phyloP scores from a whole-genome alignment of 805 yeast species.

The Teunomyces gatunensis region DNA sequence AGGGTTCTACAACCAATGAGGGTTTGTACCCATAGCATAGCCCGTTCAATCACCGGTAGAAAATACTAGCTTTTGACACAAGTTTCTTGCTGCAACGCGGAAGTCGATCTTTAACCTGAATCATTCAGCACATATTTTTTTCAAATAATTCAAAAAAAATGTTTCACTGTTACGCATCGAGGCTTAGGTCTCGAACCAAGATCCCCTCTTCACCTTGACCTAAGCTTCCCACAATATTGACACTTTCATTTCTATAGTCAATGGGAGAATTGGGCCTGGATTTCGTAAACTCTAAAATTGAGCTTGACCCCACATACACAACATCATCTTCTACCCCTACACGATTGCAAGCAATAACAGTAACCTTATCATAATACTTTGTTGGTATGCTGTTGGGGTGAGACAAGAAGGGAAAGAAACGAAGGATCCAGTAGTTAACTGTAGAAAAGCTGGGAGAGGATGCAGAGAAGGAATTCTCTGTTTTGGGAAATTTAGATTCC shows the following conservation, averaged over 20 bases:
- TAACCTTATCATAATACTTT: conserved; percentile 20
- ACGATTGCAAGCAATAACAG: conserved; percentile 63
- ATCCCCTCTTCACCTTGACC: conserved; percentile 68
- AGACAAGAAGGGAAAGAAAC: conserved; percentile 63
- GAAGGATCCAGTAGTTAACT: conserved; percentile 69
- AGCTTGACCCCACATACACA: conserved; percentile 65
- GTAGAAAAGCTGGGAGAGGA: conserved; percentile 46
- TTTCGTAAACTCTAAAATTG: conserved; percentile 52
- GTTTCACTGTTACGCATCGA: not conserved
- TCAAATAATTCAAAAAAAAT: conserved; percentile 31
- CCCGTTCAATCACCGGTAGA: not conserved
- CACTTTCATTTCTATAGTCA: conserved; percentile 49
- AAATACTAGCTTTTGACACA: not conserved
- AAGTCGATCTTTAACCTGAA: not conserved
- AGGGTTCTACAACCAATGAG: not conserved
- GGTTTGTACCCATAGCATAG: not conserved
- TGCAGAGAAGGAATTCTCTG: conserved; percentile 15
- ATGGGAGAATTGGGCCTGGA: conserved; percentile 24
- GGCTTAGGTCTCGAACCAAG: conserved; percentile 47
- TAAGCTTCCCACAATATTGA: conserved; percentile 52
- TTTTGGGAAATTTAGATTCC: conserved; percentile 2
- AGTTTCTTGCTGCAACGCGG: not conserved
- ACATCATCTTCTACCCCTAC: conserved; percentile 72
- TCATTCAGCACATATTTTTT: not conserved
- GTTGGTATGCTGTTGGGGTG: conserved; percentile 28